A percentile compares a stretch with the other conserved stretches of the same genome.
Evolutionary conservation across 164 flowering plant species (phyloP).

Genomic region (Berberis vulgaris): DNA sequence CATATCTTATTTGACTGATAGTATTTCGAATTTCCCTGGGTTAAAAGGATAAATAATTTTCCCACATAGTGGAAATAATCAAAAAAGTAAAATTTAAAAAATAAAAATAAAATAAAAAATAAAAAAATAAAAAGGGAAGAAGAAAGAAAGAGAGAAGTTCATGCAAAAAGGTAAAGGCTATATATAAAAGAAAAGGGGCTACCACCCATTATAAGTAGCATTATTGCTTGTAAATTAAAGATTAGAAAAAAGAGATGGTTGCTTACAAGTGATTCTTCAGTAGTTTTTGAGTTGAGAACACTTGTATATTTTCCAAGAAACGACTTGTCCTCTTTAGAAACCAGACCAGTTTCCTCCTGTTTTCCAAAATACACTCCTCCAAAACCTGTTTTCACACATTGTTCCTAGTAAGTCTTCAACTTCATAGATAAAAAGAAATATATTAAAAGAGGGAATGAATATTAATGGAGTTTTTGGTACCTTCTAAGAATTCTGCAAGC

Average conservation of each 20-base stretch:
- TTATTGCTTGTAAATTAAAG: not conserved
- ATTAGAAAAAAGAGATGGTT: not conserved
- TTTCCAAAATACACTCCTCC: conserved; percentile 39
- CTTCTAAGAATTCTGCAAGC: conserved; percentile 59
- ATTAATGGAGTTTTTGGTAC: conserved; percentile 17
- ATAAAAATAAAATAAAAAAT: too few species aligned
- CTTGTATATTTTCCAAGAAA: conserved; percentile 49
- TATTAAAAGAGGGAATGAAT: not conserved
- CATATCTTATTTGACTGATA: too few species aligned
- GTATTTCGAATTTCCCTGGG: too few species aligned
- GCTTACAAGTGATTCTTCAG: conserved; percentile 65
- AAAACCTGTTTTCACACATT: conserved; percentile 35
- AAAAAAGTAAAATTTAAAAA: too few species aligned
- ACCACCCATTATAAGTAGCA: not conserved
- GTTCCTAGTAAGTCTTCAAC: too few species aligned
- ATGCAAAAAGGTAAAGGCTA: too few species aligned
- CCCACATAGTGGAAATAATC: too few species aligned
- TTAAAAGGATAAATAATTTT: too few species aligned
- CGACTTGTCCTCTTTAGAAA: conserved; percentile 24
- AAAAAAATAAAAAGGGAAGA: too few species aligned
- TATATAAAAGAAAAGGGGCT: not conserved
- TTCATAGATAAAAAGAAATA: not conserved
- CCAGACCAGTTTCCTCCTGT: conserved; percentile 1
- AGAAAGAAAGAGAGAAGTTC: too few species aligned
- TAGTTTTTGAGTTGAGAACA: conserved; percentile 46